Conservation (phyloP, 129 eudicot genomes). For the Gnaphalium uliginosum region DNA sequence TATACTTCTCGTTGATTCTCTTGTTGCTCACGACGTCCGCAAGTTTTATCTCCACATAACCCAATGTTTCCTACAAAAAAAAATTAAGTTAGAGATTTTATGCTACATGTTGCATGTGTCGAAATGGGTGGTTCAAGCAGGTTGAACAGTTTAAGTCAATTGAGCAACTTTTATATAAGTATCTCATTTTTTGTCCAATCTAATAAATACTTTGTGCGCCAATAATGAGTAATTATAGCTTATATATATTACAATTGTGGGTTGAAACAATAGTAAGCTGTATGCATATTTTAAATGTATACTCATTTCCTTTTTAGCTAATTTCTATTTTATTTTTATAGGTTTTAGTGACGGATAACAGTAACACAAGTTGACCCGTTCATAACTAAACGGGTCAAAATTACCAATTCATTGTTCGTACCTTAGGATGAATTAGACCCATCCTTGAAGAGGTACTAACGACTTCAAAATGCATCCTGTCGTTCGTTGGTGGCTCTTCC, state of each 20-base stretch:
- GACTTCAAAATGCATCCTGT: slow-evolving; percentile 84
- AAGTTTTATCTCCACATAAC: slow-evolving; percentile 71
- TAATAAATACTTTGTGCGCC: not conserved
- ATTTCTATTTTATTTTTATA: no score
- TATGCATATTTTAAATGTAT: not conserved
- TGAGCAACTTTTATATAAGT: not conserved
- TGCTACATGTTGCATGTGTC: not conserved
- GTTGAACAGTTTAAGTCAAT: not conserved
- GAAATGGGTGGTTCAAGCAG: not conserved
- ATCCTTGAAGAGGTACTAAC: slow-evolving; percentile 73
- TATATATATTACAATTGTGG: not conserved
- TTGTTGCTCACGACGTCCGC: slow-evolving; percentile 75
- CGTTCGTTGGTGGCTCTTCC: slow-evolving; percentile 80
- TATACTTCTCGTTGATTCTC: slow-evolving; percentile 80
- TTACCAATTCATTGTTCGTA: slow-evolving; percentile 16
- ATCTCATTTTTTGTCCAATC: not conserved
- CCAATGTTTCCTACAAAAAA: slow-evolving; percentile 72
- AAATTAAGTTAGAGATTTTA: not conserved
- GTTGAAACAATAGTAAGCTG: not conserved
- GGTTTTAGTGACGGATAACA: not conserved
- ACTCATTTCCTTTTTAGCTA: no score
- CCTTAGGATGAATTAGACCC: slow-evolving; percentile 86
- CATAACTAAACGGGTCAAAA: not conserved
- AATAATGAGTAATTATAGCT: not conserved
- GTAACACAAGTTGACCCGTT: not conserved